Evolutionary conservation across 768 basidiomycete species (phyloP).

Genomic region (Cystobasidium tubakii): DNA sequence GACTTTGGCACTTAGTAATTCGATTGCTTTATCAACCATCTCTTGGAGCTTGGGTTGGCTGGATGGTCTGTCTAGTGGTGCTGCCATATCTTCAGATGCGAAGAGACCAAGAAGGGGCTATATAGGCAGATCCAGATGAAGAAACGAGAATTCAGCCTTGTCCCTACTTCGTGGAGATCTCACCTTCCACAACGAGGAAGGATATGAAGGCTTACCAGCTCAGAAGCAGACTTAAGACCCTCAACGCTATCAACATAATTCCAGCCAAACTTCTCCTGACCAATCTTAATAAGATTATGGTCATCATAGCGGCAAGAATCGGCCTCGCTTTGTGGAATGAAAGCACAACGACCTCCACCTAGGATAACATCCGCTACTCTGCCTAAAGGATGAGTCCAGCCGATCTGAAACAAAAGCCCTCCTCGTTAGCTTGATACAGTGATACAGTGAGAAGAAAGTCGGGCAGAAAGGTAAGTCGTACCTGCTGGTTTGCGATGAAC

Average conservation of each 20-base stretch:
- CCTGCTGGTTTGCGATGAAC: not conserved
- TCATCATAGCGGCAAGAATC: not conserved
- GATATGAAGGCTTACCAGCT: not conserved
- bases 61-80: not conserved
- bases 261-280: not conserved
- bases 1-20: not conserved
- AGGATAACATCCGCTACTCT: not conserved
- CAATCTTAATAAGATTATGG: not conserved
- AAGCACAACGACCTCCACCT: not conserved
- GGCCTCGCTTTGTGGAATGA: not conserved
- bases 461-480: no score
- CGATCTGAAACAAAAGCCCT: no score
- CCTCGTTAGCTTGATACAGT: no score
- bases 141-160: not conserved
- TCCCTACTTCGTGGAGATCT: no score
- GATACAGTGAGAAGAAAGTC: no score
- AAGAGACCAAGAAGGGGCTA: conserved; percentile 2
- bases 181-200: no score
- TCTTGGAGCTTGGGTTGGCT: not conserved
- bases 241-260: conserved; percentile 1
- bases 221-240: not conserved
- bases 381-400: not conserved
- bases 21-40: not conserved
- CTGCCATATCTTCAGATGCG: conserved; percentile 3
- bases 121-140: not conserved